Percentiles rank a stretch among this genome's conserved stretches.
Conservation (phyloP, 2,329 filamentous ascomycete species). For the Helotiales sp. region DNA sequence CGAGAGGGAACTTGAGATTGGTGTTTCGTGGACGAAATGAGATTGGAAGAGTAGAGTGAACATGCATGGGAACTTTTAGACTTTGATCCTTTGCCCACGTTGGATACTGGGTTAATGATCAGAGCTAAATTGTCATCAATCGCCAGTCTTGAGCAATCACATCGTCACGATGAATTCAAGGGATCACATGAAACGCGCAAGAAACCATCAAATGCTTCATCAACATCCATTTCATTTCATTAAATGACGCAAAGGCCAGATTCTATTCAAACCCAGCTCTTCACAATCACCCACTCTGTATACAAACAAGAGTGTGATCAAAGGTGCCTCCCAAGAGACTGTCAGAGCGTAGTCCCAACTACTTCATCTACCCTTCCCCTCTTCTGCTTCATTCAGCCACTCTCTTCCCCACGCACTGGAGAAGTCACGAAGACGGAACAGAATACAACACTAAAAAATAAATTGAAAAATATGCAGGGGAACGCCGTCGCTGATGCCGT, state of each 20-base stretch:
- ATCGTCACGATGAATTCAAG: background rate
- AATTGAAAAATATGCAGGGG: constrained; percentile 6
- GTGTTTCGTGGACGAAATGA: too few species aligned
- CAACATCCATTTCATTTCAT: constrained; percentile 1
- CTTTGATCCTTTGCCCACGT: too few species aligned
- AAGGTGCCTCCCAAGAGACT: constrained; percentile 10
- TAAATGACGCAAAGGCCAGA: constrained; percentile 6
- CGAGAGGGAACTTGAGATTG: background rate
- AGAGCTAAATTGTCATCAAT: too few species aligned
- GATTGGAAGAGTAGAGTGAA: too few species aligned
- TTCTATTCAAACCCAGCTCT: background rate
- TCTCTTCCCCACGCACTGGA: constrained; percentile 1
- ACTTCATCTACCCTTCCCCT: background rate
- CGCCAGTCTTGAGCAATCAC: background rate
- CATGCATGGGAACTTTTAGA: background rate
- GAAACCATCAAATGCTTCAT: constrained; percentile 8
- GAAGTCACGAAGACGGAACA: background rate
- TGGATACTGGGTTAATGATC: too few species aligned
- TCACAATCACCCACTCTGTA: constrained; percentile 8
- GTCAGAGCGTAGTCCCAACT: constrained; percentile 25
- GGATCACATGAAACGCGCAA: constrained; percentile 1
- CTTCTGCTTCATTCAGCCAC: background rate
- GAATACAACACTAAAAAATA: constrained; percentile 5
- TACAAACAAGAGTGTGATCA: background rate
- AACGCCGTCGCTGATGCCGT: constrained; percentile 20